Evolutionary conservation across 2,329 filamentous ascomycete genomes (phyloP).

Genomic region (Falciphora oryzae): DNA sequence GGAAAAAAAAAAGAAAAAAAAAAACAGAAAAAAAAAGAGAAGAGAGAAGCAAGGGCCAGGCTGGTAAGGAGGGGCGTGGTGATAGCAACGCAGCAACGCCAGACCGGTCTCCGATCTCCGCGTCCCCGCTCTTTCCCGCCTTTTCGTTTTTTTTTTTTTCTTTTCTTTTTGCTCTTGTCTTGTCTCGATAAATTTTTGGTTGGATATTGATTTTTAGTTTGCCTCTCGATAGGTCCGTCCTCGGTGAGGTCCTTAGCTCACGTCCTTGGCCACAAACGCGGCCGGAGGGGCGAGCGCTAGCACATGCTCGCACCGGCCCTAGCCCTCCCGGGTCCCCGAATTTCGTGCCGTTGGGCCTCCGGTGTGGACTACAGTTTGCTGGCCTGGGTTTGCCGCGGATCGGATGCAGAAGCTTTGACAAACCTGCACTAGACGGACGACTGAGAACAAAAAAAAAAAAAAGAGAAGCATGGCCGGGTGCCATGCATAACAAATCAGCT

Average conservation of each 20-base stretch:
- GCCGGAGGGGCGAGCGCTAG: too few species aligned
- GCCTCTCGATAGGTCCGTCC: not conserved
- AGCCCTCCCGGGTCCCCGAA: not conserved
- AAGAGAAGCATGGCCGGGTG: not conserved
- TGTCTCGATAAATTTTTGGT: not conserved
- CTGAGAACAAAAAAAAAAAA: too few species aligned
- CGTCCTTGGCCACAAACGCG: not conserved
- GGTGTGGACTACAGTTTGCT: not conserved
- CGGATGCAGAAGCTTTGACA: not conserved
- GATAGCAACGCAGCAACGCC: not conserved
- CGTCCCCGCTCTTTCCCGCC: not conserved
- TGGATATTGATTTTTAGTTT: not conserved
- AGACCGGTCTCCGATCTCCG: not conserved
- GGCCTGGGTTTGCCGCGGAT: not conserved
- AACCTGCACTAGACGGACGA: not conserved
- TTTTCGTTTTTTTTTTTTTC: not conserved
- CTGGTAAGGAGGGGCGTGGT: not conserved
- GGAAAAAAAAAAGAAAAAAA: not conserved
- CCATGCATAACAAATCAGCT: not conserved
- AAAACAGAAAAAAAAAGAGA: slow-evolving; percentile 1
- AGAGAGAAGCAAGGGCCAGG: not conserved
- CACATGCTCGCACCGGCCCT: not conserved
- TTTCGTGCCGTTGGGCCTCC: not conserved
- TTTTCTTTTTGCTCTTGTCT: not conserved
- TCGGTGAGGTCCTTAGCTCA: not conserved